Base-by-base conservation (phyloP, 2,329 filamentous ascomycete genomes). In the Fonsecaea monophora region DNA sequence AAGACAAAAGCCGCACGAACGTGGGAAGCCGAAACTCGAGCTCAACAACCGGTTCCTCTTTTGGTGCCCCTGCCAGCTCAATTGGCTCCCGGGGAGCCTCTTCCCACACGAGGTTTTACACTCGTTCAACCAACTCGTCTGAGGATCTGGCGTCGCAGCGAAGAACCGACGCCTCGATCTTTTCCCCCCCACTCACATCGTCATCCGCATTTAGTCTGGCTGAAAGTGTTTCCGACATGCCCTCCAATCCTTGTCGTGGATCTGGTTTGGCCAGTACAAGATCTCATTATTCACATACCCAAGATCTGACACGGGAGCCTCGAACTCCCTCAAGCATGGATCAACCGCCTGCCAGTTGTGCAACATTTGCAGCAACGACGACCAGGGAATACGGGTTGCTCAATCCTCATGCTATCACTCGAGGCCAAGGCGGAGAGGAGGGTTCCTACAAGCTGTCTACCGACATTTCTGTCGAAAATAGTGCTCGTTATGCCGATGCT, bases 71-170 rank as follows among this genome's bases (percentile, higher is more conserved):
- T 32, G 62, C 59, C 58, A 60, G 53, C 34, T 70, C 68, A 5
- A 66, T 56, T 42, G 54, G 60, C 18, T 70, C 66, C n/a, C 57
- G 63, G 48, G 60, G 53, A 4, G 60, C 53, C 10, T 62, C 68
- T 34, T 53, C 53, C 9, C 63, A 58, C 12, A 48, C 56, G 57
- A 61, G 60, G 8, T 65, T 69, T 30, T 71, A 67, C 35, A 60
- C 62, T 35, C 68, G 45, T 13, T 71, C 70, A 6, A 56, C 63
- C 56, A 70, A 70, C 58, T 70, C 68, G 9, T 70, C 68, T 18
- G 68, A 68, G 13, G 70, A 71, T 54, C 18, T 70, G 35, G 70
- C 64, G 3, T 66, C 68, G n/a, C 66, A 70, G 45, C 64, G 65
- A 53, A 38, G 65, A 42, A 34, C 60, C 3, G 65, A 63, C 10